A percentile compares a stretch with the other conserved stretches of the same genome.
Conservation (phyloP, 2,329 filamentous ascomycete species). For the Ascochyta pisi region DNA sequence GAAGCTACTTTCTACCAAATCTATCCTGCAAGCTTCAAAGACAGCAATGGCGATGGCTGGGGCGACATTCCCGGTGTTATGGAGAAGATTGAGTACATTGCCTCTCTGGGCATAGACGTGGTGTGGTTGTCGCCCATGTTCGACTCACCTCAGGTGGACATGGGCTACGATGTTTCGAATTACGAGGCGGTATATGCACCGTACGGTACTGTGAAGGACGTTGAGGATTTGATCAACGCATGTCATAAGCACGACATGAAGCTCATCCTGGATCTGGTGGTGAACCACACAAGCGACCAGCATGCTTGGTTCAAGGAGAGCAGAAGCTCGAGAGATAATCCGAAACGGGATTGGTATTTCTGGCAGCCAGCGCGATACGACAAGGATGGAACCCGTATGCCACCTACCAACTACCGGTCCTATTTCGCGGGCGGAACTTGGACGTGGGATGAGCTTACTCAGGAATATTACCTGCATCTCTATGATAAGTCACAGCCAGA, state of each 20-base stretch:
- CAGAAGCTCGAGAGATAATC: conserved; percentile 64
- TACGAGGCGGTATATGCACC: conserved; percentile 70
- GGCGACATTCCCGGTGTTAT: conserved; percentile 70
- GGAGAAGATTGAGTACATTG: conserved; percentile 64
- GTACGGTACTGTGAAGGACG: conserved; percentile 72
- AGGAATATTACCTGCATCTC: conserved; percentile 57
- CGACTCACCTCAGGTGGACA: conserved; percentile 69
- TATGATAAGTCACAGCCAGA: conserved; percentile 58
- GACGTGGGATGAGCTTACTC: conserved; percentile 56
- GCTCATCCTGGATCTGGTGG: conserved; percentile 76
- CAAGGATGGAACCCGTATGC: conserved; percentile 59
- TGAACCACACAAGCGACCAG: conserved; percentile 78
- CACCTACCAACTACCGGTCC: conserved; percentile 63
- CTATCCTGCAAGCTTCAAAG: conserved; percentile 55
- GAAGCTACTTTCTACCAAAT: conserved; percentile 55
- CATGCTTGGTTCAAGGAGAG: conserved; percentile 76
- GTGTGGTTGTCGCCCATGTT: conserved; percentile 74
- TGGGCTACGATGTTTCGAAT: conserved; percentile 74
- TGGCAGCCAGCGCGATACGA: conserved; percentile 67
- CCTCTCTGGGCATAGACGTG: conserved; percentile 65
- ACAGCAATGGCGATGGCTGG: conserved; percentile 65
- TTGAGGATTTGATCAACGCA: conserved; percentile 67
- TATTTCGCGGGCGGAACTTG: conserved; percentile 50
- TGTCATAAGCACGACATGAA: conserved; percentile 70
- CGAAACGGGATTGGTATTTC: conserved; percentile 75